These are phyloP conservation scores for Chlorella ohadii DNA, from an alignment of 139 green algal genomes.

Conservation along the genomic window DNA sequence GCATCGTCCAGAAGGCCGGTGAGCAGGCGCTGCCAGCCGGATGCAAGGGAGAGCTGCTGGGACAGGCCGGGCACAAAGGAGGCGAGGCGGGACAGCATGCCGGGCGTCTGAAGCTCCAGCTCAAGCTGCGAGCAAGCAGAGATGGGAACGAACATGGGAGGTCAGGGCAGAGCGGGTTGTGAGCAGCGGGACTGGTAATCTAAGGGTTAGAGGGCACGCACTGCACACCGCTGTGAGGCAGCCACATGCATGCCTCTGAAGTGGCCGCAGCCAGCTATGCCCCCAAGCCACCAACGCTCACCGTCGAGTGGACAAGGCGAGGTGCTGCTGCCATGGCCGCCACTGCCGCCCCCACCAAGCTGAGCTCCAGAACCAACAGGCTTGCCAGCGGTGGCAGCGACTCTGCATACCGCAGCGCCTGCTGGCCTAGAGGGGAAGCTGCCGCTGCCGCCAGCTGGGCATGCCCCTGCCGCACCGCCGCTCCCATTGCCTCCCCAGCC, in stretches of 20 bases:
- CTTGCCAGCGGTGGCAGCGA: conserved; percentile 6
- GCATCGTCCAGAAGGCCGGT: conserved; percentile 18
- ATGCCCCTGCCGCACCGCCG: neutral
- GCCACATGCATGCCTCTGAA: too few relatives aligned
- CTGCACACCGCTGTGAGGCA: too few relatives aligned
- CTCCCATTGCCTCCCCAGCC: too few relatives aligned
- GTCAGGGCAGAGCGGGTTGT: too few relatives aligned
- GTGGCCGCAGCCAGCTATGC: too few relatives aligned
- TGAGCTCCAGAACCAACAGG: conserved; percentile 2
- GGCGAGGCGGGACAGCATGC: conserved; percentile 8
- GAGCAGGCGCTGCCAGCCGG: conserved; percentile 15
- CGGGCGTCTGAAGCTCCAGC: conserved; percentile 8
- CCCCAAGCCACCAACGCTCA: too few relatives aligned
- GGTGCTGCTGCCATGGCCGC: conserved; percentile 14
- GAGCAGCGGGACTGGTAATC: too few relatives aligned
- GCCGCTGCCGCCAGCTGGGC: neutral
- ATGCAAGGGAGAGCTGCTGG: neutral
- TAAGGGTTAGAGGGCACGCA: too few relatives aligned
- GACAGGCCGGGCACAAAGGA: conserved; percentile 5
- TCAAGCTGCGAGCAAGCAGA: conserved; percentile 11
- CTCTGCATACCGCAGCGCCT: neutral
- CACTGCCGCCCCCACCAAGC: conserved; percentile 1
- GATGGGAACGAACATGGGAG: neutral
- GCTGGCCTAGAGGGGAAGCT: neutral
- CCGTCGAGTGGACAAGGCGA: conserved; percentile 24